phyloP scores from a whole-genome alignment of 2,329 filamentous ascomycete species.

The Dactylellina haptotyla region DNA sequence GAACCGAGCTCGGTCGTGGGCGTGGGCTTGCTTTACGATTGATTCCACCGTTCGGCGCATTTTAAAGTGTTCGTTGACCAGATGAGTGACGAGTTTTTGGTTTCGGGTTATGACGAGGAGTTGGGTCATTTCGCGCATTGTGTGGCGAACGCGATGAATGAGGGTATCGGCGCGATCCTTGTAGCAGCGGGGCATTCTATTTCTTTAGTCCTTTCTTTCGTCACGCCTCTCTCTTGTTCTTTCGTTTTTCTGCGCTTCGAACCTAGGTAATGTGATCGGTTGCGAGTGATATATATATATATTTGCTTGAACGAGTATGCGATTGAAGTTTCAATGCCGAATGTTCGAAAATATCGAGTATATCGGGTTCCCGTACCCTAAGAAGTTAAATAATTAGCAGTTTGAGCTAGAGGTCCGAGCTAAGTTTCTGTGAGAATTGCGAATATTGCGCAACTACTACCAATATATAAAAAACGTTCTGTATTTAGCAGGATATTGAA shows the following conservation, averaged over 20 bases:
- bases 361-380: too few relatives aligned
- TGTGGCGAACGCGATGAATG: neutral
- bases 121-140: constrained; percentile 7
- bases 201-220: neutral
- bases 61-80: constrained; percentile 11
- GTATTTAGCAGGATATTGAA: too few relatives aligned
- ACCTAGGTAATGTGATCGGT: too few relatives aligned
- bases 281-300: neutral
- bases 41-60: constrained; percentile 7
- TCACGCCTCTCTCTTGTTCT: too few relatives aligned
- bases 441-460: neutral
- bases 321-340: neutral
- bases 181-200: constrained; percentile 3
- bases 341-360: too few relatives aligned
- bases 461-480: neutral
- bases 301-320: neutral
- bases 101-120: neutral
- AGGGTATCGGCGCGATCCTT: constrained; percentile 4
- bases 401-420: too few relatives aligned
- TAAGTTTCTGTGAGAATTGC: neutral
- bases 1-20: neutral
- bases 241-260: too few relatives aligned
- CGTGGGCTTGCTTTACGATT: neutral
- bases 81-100: neutral
- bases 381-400: too few relatives aligned